Conservation (phyloP, 352 stramenopile genomes). For the Elongisporangium anandrum region DNA sequence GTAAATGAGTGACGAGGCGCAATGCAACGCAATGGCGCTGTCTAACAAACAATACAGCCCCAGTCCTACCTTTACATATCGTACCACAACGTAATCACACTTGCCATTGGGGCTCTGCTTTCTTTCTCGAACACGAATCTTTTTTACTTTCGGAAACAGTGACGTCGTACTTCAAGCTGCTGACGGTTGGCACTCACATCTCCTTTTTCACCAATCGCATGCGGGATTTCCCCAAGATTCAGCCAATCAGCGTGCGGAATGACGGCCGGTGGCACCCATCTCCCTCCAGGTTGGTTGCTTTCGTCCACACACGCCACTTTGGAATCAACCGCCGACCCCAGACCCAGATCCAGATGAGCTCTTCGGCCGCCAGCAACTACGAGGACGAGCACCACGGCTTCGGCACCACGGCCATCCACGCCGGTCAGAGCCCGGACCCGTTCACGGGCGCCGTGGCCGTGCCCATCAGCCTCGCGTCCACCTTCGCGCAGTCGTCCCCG, state of each 20-base stretch:
- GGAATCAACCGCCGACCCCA: conserved; percentile 5
- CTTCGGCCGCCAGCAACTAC: conserved; percentile 38
- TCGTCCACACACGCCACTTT: conserved; percentile 1
- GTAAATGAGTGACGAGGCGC: not conserved
- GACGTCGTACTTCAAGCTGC: not conserved
- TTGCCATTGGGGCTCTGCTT: not conserved
- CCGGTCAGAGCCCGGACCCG: conserved; percentile 71
- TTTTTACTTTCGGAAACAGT: too few relatives aligned
- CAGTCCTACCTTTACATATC: not conserved
- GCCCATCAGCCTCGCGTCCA: conserved; percentile 91
- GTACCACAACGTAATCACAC: not conserved
- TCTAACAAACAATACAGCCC: not conserved
- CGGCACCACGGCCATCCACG: conserved; percentile 82
- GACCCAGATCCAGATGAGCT: not conserved
- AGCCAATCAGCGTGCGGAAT: conserved; percentile 1
- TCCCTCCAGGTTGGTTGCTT: not conserved
- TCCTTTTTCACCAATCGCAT: conserved; percentile 2
- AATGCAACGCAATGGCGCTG: not conserved
- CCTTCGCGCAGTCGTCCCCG: conserved; percentile 80
- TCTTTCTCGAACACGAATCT: not conserved
- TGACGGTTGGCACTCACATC: not conserved
- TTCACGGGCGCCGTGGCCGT: conserved; percentile 77
- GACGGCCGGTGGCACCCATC: conserved; percentile 2
- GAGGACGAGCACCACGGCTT: conserved; percentile 78
- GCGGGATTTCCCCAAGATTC: not conserved